Percentiles rank a stretch among this genome's conserved stretches.
Evolutionary conservation across 2,329 filamentous ascomycete species (phyloP).

Genomic region (Cercospora janseana): DNA sequence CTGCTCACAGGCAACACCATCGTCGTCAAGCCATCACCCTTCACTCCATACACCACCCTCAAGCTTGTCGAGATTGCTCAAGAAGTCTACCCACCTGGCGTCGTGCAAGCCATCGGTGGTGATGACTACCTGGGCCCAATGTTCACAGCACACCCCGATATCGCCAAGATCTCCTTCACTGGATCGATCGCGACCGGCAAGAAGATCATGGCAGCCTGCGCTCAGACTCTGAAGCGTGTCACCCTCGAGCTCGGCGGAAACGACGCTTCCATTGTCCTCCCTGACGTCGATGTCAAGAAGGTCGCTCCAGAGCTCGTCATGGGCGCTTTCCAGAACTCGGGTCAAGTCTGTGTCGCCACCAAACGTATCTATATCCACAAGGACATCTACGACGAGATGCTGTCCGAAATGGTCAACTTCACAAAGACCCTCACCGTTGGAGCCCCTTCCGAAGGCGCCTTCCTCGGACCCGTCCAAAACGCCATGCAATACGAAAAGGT

Average conservation of each 20-base stretch:
- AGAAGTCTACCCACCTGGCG: conserved; percentile 59
- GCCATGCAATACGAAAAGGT: conserved; percentile 56
- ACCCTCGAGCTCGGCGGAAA: conserved; percentile 64
- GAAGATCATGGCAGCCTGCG: conserved; percentile 57
- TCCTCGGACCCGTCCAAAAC: conserved; percentile 61
- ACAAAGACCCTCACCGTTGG: conserved; percentile 48
- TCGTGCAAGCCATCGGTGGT: conserved; percentile 61
- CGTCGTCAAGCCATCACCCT: conserved; percentile 47
- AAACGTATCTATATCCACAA: conserved; percentile 60
- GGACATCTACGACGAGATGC: conserved; percentile 52
- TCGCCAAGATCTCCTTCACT: conserved; percentile 64
- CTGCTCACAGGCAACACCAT: conserved; percentile 51
- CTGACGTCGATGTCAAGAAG: conserved; percentile 57
- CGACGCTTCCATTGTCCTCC: conserved; percentile 59
- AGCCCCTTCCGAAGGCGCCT: conserved; percentile 41
- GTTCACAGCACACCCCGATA: conserved; percentile 58
- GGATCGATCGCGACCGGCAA: conserved; percentile 61
- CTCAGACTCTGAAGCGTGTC: conserved; percentile 59
- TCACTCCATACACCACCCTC: conserved; percentile 57
- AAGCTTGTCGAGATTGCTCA: conserved; percentile 61
- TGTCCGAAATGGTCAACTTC: conserved; percentile 48
- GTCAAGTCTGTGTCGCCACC: conserved; percentile 55
- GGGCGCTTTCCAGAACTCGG: conserved; percentile 57
- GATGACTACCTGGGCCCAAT: conserved; percentile 60
- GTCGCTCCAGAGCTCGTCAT: conserved; percentile 51